A percentile compares a stretch with the other conserved stretches of the same genome.
These are phyloP conservation scores for Mycena latifolia DNA, from an alignment of 768 basidiomycete genomes.

Conservation along the genomic window DNA sequence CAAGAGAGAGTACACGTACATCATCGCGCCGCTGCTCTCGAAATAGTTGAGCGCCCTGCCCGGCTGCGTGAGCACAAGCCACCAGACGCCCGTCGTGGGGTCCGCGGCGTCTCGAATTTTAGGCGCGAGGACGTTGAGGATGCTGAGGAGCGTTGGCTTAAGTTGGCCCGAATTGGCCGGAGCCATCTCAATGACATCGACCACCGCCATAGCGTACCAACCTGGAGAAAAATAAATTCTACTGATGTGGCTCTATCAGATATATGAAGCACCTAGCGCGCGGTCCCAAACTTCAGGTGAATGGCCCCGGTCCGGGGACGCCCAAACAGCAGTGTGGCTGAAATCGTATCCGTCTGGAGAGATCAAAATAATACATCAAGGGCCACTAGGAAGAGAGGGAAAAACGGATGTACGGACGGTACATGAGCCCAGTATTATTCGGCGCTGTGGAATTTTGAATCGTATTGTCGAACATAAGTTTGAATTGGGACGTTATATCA, in stretches of 20 bases:
- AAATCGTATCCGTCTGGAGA: slow-evolving; percentile 57
- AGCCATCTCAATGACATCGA: slow-evolving; percentile 57
- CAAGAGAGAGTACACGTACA: slow-evolving; percentile 62
- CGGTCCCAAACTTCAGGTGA: slow-evolving; percentile 64
- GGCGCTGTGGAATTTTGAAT: slow-evolving; percentile 51
- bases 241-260: not conserved
- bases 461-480: slow-evolving; percentile 58
- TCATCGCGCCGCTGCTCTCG: slow-evolving; percentile 59
- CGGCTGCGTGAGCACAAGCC: slow-evolving; percentile 64
- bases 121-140: slow-evolving; percentile 51
- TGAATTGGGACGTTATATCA: slow-evolving; percentile 54
- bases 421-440: slow-evolving; percentile 57
- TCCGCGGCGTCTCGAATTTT: slow-evolving; percentile 54
- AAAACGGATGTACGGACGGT: slow-evolving; percentile 41
- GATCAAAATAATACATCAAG: not conserved
- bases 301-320: slow-evolving; percentile 58
- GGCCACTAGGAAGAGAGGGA: too few species aligned
- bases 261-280: slow-evolving; percentile 49
- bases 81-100: slow-evolving; percentile 56
- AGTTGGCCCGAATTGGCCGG: slow-evolving; percentile 45
- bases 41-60: slow-evolving; percentile 60
- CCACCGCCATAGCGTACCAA: slow-evolving; percentile 63
- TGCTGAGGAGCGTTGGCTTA: slow-evolving; percentile 45
- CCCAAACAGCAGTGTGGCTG: slow-evolving; percentile 57
- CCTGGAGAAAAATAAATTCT: not conserved